Evolutionary conservation across 148 eudicot genomes (phyloP), one percentile per base, ranked within the genome.

Genomic region (Rhododendron henanense): DNA sequence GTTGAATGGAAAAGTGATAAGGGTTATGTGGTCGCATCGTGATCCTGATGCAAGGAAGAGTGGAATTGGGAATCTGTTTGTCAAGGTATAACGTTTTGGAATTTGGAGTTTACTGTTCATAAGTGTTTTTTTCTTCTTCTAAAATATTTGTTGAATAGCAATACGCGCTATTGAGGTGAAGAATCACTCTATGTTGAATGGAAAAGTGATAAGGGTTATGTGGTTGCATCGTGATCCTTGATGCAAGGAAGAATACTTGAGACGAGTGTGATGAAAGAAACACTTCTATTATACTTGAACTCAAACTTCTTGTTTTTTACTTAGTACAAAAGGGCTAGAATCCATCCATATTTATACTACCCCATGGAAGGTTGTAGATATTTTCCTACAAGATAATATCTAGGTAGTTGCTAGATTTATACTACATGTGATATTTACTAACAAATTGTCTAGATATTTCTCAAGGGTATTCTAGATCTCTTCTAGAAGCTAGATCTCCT

Each of bases 221-320:
- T 93, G 98, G 98, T 93, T 94, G 16, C 92, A 85, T 83, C 94
- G 95, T 74, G 93, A 95, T 90, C 90, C 90, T 95, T 16, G 92
- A 91, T 86, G 91, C 90, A 16, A 55, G 19, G 61, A 16, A 55
- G 16, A 55, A 55, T 18, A 5, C 61, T 55, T 16, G 21, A 55
- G 61, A 55, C 23, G 61, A 4, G 1, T 55, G 5, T 55, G 61
- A 19, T 55, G 19, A 55, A 18, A 4, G 6, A 55, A 55, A 16
- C 21, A 55, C 16, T 55, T 55, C 21, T 55, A 16, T 55, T 55
- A 55, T 16, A 1, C 21, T 55, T 55, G 61, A 55, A 55, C 61
- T 53, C 57, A 14, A 18, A 55, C 6, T 55, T 55, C 61, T 55
- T 1, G 0, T 55, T 31, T 55, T 55, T 55, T 55, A 6, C 6